These are phyloP conservation scores for Exophiala spinifera DNA, from an alignment of 2,329 filamentous ascomycete genomes.

Conservation along the genomic window DNA sequence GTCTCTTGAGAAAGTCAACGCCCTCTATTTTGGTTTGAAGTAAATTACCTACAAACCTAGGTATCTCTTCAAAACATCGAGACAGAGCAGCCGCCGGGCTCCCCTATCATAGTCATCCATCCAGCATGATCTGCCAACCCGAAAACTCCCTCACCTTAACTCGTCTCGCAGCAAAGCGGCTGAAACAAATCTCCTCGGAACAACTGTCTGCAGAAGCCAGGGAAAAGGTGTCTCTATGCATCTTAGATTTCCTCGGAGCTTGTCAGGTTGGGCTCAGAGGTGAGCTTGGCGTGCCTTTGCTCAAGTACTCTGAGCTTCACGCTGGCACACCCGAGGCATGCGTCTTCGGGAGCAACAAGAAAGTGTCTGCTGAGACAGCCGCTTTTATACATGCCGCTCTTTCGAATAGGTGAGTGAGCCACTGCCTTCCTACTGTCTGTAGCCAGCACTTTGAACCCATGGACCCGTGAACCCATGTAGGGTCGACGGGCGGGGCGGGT, in stretches of 20 bases:
- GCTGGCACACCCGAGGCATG: neutral
- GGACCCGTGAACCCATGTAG: too few relatives aligned
- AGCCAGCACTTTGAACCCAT: too few relatives aligned
- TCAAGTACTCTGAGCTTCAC: neutral
- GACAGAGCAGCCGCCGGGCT: too few relatives aligned
- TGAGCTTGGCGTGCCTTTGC: neutral
- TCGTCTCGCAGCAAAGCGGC: slow-evolving; percentile 4
- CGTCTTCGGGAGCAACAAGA: neutral
- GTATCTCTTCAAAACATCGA: too few relatives aligned
- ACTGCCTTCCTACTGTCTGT: too few relatives aligned
- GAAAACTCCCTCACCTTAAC: slow-evolving; percentile 17
- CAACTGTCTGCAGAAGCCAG: neutral
- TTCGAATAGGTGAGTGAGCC: slow-evolving; percentile 15
- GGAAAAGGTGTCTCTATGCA: slow-evolving; percentile 8
- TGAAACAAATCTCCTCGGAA: slow-evolving; percentile 1
- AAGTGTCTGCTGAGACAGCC: slow-evolving; percentile 10
- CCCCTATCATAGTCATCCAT: too few relatives aligned
- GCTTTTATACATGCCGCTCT: slow-evolving; percentile 15
- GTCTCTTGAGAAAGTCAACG: too few relatives aligned
- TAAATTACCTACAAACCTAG: too few relatives aligned
- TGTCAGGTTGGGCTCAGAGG: slow-evolving; percentile 3
- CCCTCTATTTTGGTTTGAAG: too few relatives aligned
- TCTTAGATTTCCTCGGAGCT: slow-evolving; percentile 9
- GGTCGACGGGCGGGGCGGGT: too few relatives aligned
- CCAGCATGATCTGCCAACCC: too few relatives aligned